Base-by-base conservation (phyloP, 2,329 filamentous ascomycete genomes). In the Alternaria ethzedia region DNA sequence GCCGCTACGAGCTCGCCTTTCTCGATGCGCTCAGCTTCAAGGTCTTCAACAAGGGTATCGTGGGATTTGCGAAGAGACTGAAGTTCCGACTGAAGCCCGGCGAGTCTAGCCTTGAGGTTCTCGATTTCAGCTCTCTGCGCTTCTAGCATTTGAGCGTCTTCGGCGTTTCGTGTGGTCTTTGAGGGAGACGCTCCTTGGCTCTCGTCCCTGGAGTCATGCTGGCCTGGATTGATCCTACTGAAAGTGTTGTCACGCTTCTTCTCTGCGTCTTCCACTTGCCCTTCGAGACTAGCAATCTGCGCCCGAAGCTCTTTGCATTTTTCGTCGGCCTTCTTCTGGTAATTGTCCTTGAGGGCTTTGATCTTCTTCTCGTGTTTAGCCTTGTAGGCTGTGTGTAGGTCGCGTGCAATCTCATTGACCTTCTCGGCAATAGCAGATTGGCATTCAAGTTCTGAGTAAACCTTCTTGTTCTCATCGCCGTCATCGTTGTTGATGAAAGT, bases 331-430 rank as follows among this genome's bases (percentile, higher is more conserved):
- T 95, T 90, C 50, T 88, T 87, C 79, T 97, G 93, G 82, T 98
- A 90, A 75, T 86, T 88, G 72, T 89, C 88, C 78, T 90, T 98
- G 68, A 99, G 85, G 5, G 94, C 95, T 1, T 92, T 88, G 47
- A 98, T 95, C 83, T 99, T 99, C 66, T 90, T 93, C 83, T 98
- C 95, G 79, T 99, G 96, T 83, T 99, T 99, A 77, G 91, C 90
- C 83, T 97, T 98, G 86, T 99, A 99, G 11, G 97, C 86, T 0
- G 90, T 87, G 78, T 99, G 96, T 44, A 99, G 86, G 77, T 99
- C 96, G 28, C 93, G 88, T n/a, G 81, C 82, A 11, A 85, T 81
- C 17, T 83, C 81, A 50, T 95, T 94, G 44, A 98, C 94, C 69
- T 94, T 93, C 80, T 97, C 93, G 21, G 97, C 94, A 54, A 97